Conservation (phyloP, 371 early-diverging fungal genomes). For the Lichtheimia ramosa region DNA sequence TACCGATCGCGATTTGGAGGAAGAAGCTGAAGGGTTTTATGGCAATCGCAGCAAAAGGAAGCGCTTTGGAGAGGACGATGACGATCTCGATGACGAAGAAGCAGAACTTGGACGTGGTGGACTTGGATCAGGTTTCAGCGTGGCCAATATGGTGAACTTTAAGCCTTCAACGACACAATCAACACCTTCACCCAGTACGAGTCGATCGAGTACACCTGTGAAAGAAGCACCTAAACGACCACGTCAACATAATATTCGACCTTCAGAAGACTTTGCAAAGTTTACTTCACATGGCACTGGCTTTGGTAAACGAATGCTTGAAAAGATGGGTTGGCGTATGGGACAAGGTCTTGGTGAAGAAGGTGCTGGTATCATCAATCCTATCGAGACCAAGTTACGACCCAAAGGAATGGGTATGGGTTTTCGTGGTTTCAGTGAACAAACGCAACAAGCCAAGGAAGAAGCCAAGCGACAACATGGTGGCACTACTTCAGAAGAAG, state of each 20-base stretch:
- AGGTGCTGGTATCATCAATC: constrained; percentile 85
- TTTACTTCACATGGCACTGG: constrained; percentile 76
- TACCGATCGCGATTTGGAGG: constrained; percentile 42
- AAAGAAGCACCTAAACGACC: constrained; percentile 8
- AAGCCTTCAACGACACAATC: background rate
- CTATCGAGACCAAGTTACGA: constrained; percentile 83
- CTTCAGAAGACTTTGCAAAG: constrained; percentile 74
- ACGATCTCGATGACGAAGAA: constrained; percentile 35
- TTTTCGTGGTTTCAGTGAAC: constrained; percentile 73
- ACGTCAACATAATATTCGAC: constrained; percentile 11
- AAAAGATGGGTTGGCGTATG: constrained; percentile 80
- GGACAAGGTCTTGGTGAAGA: constrained; percentile 78
- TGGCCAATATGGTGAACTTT: constrained; percentile 5
- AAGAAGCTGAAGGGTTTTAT: constrained; percentile 41
- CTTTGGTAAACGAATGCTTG: constrained; percentile 76
- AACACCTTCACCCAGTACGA: constrained; percentile 3
- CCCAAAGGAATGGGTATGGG: constrained; percentile 84
- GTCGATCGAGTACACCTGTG: constrained; percentile 8
- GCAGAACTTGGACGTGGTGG: constrained; percentile 25
- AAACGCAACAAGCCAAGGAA: constrained; percentile 52
- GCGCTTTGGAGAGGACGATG: constrained; percentile 32
- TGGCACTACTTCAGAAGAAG: constrained; percentile 17
- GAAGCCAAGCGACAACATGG: constrained; percentile 36
- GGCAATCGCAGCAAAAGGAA: constrained; percentile 22
- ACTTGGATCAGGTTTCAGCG: constrained; percentile 10